Conservation (phyloP, 1,139 yeast genomes). For the Lodderomyces metapsilosis region DNA sequence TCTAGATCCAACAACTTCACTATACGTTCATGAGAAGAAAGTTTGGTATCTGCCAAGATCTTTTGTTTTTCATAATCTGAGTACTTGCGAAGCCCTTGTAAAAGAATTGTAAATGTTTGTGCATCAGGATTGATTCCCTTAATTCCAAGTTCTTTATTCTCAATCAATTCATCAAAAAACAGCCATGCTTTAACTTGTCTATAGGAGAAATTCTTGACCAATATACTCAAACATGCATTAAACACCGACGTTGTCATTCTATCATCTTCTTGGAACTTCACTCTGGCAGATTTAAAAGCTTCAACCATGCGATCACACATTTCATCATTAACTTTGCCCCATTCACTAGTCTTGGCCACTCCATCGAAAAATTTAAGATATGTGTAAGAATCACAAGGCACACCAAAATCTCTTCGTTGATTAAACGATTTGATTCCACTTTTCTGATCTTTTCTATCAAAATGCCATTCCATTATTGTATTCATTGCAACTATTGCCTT, state of each 20-base stretch:
- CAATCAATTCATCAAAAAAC: constrained; percentile 32
- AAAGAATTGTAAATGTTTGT: constrained; percentile 41
- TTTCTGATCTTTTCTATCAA: constrained; percentile 38
- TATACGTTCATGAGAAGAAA: constrained; percentile 22
- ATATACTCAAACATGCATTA: constrained; percentile 38
- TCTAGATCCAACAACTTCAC: constrained; percentile 27
- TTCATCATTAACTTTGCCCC: constrained; percentile 31
- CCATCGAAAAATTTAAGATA: constrained; percentile 59
- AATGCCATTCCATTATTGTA: constrained; percentile 48
- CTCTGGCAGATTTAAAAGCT: constrained; percentile 20
- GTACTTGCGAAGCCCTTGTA: constrained; percentile 34
- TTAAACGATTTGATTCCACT: constrained; percentile 49
- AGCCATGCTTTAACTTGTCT: constrained; percentile 41
- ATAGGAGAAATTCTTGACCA: constrained; percentile 33
- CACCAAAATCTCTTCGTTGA: constrained; percentile 60
- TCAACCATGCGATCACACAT: constrained; percentile 23
- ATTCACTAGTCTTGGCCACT: constrained; percentile 39
- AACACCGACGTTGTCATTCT: constrained; percentile 20
- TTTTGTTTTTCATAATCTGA: constrained; percentile 19
- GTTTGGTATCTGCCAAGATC: constrained; percentile 16
- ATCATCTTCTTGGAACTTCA: constrained; percentile 13
- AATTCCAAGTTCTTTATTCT: constrained; percentile 16
- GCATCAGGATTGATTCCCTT: constrained; percentile 28
- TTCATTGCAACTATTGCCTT: constrained; percentile 62
- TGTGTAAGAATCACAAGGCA: constrained; percentile 53